Conservation (phyloP, 1,139 yeast species). For the Yamadazyma oceani region DNA sequence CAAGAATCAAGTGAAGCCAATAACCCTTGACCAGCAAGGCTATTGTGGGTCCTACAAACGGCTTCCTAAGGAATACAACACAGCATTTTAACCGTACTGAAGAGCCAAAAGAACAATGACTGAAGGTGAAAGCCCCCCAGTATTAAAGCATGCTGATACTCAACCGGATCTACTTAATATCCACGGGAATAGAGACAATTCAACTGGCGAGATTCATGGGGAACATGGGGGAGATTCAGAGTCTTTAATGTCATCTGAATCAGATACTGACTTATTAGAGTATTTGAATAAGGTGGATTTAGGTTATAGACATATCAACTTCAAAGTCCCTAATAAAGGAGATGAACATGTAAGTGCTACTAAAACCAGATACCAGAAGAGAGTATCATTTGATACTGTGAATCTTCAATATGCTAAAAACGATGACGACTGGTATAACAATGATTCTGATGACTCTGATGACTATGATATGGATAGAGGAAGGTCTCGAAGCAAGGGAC, state of each 20-base stretch:
- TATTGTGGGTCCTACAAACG: too few species aligned
- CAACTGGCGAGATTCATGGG: too few species aligned
- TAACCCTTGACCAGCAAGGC: too few species aligned
- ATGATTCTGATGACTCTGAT: conserved; percentile 11
- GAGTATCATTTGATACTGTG: conserved; percentile 27
- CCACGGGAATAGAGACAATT: conserved; percentile 1
- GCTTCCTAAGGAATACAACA: too few species aligned
- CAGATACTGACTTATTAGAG: conserved; percentile 23
- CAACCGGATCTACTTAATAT: conserved; percentile 4
- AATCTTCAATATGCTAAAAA: conserved; percentile 17
- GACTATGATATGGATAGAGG: conserved; percentile 14
- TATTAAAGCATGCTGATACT: conserved; percentile 3
- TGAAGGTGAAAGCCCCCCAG: too few species aligned
- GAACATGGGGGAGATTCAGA: background rate
- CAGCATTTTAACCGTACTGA: too few species aligned
- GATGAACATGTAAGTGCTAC: conserved; percentile 12
- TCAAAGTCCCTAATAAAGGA: conserved; percentile 17
- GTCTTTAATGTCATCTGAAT: conserved; percentile 8
- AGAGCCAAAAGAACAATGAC: too few species aligned
- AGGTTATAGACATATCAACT: conserved; percentile 16
- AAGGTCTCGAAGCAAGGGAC: conserved; percentile 15
- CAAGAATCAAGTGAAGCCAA: too few species aligned
- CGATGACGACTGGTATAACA: conserved; percentile 6
- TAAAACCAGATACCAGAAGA: conserved; percentile 15
- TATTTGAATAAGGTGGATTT: conserved; percentile 16